phyloP scores from a whole-genome alignment of 106 monocot species.

The Dioscorea dumetorum region DNA sequence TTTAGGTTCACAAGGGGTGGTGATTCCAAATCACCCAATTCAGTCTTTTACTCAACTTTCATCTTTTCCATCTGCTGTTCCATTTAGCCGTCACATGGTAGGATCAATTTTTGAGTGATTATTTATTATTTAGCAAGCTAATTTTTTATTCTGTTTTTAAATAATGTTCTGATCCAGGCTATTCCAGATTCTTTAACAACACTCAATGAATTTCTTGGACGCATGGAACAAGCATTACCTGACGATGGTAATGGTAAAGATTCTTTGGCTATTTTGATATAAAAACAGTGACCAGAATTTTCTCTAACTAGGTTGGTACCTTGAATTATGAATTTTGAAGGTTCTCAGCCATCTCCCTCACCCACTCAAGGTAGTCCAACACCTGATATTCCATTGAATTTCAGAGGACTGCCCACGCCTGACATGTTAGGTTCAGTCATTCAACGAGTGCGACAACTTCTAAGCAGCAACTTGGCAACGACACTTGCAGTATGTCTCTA shows the following conservation, averaged over 20 bases:
- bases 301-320: not conserved
- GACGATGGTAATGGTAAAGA: slow-evolving; percentile 22
- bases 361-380: slow-evolving; percentile 18
- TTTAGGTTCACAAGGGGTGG: slow-evolving; percentile 20
- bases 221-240: slow-evolving; percentile 54
- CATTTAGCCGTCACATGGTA: slow-evolving; percentile 29
- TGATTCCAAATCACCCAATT: slow-evolving; percentile 20
- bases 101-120: not conserved
- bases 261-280: not conserved
- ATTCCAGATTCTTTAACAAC: slow-evolving; percentile 84
- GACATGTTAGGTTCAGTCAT: slow-evolving; percentile 45
- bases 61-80: slow-evolving; percentile 15
- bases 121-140: not conserved
- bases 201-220: slow-evolving; percentile 64
- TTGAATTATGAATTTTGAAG: slow-evolving; percentile 20
- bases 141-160: not conserved
- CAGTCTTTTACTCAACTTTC: slow-evolving; percentile 21
- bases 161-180: slow-evolving; percentile 28
- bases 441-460: slow-evolving; percentile 50
- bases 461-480: slow-evolving; percentile 48
- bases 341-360: slow-evolving; percentile 24
- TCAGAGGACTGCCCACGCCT: slow-evolving; percentile 51
- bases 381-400: slow-evolving; percentile 13
- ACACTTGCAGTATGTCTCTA: slow-evolving; percentile 50
- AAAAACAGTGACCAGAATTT: not conserved